Conservation (phyloP, 192 early-diverging fungal genomes). For the Umbelopsis ramanniana region DNA sequence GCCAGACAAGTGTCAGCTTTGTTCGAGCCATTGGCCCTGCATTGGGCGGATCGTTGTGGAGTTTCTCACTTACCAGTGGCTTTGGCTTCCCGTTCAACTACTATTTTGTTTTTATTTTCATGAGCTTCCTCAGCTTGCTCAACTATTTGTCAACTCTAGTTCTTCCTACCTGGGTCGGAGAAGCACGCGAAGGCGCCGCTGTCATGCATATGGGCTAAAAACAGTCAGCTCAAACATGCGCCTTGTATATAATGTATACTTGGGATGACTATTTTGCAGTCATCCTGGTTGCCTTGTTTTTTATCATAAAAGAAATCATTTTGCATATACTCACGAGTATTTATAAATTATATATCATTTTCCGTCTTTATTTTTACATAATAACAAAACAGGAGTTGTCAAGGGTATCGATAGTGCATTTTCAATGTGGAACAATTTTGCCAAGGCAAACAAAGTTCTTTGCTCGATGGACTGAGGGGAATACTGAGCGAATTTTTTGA, state of each 20-base stretch:
- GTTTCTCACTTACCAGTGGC: slow-evolving; percentile 54
- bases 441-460: not conserved
- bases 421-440: not conserved
- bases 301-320: not conserved
- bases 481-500: not conserved
- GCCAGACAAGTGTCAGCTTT: slow-evolving; percentile 55
- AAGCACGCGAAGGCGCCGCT: slow-evolving; percentile 12
- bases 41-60: slow-evolving; percentile 56
- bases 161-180: slow-evolving; percentile 8
- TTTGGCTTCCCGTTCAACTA: slow-evolving; percentile 59
- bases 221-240: not conserved
- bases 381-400: not conserved
- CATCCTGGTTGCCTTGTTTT: not conserved
- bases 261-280: too few species aligned
- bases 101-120: slow-evolving; percentile 45
- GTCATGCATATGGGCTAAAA: slow-evolving; percentile 18
- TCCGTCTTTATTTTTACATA: slow-evolving; percentile 3
- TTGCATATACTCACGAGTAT: too few species aligned
- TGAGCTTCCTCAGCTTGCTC: slow-evolving; percentile 41
- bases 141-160: not conserved
- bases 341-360: too few species aligned
- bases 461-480: not conserved
- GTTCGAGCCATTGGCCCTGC: slow-evolving; percentile 56
- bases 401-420: slow-evolving; percentile 14
- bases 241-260: not conserved